Conservation (phyloP, 805 yeast genomes). For the Blastobotrys attinorum region DNA sequence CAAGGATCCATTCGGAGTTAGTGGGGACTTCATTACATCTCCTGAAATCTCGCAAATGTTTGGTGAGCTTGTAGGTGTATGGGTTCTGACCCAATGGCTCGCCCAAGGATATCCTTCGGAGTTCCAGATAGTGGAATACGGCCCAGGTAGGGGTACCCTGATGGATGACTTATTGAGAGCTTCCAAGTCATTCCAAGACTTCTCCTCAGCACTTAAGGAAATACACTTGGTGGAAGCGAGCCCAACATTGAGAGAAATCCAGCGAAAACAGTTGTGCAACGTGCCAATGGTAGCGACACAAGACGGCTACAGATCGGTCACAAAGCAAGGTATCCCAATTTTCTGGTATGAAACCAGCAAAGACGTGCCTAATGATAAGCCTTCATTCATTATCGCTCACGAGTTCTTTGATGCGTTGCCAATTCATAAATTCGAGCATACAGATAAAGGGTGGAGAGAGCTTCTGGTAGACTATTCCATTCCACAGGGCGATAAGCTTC, state of each 20-base stretch:
- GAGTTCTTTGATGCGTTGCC: conserved; percentile 87
- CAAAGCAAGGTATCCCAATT: conserved; percentile 46
- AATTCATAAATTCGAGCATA: conserved; percentile 53
- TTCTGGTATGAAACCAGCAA: conserved; percentile 28
- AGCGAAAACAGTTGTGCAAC: conserved; percentile 42
- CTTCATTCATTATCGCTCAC: conserved; percentile 70
- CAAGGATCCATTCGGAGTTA: conserved; percentile 57
- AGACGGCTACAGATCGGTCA: conserved; percentile 30
- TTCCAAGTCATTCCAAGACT: conserved; percentile 21
- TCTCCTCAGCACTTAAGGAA: conserved; percentile 29
- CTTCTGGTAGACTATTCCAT: conserved; percentile 49
- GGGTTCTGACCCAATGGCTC: conserved; percentile 49
- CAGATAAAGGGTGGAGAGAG: conserved; percentile 72
- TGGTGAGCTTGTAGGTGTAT: conserved; percentile 77
- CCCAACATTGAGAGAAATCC: conserved; percentile 50
- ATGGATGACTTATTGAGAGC: conserved; percentile 53
- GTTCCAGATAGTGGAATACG: conserved; percentile 62
- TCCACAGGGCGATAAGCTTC: conserved; percentile 18
- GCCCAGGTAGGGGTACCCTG: conserved; percentile 80
- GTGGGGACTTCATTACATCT: conserved; percentile 76
- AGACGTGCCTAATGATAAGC: conserved; percentile 29
- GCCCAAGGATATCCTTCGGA: conserved; percentile 44
- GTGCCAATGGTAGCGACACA: conserved; percentile 22
- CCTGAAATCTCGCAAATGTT: conserved; percentile 84
- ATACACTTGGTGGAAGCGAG: conserved; percentile 67